These are phyloP conservation scores for Hypholoma fasciculare DNA, from an alignment of 768 basidiomycete genomes.

Conservation along the genomic window DNA sequence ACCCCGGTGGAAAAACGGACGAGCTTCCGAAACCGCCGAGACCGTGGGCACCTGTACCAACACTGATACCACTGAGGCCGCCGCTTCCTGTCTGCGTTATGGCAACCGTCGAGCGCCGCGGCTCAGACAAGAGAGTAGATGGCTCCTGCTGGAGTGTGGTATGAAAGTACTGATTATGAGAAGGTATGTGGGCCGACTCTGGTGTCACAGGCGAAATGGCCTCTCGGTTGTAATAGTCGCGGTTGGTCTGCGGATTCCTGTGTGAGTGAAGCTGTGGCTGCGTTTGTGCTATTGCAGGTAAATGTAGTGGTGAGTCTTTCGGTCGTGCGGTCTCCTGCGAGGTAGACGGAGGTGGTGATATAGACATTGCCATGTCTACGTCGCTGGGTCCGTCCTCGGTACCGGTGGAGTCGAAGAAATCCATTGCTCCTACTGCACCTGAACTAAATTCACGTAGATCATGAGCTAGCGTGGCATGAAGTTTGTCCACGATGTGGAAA, in stretches of 20 bases:
- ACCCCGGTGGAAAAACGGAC: conserved; percentile 1
- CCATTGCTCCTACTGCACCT: not conserved
- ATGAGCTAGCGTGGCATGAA: conserved; percentile 55
- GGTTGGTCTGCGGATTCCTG: not conserved
- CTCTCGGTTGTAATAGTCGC: not conserved
- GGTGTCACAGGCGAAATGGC: not conserved
- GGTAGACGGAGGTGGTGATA: not conserved
- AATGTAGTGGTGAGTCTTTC: not conserved
- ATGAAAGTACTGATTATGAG: conserved; percentile 1
- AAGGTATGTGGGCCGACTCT: not conserved
- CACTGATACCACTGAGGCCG: not conserved
- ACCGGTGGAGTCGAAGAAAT: conserved; percentile 17
- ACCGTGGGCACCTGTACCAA: too few species aligned
- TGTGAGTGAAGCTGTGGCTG: not conserved
- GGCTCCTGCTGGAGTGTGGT: not conserved
- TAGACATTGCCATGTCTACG: not conserved
- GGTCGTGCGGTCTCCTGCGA: not conserved
- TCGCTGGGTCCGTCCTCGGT: not conserved
- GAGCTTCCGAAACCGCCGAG: not conserved
- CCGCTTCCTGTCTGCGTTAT: not conserved
- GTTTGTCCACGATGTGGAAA: conserved; percentile 13
- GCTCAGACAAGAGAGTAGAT: not conserved
- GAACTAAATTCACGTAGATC: conserved; percentile 46
- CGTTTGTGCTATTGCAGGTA: not conserved
- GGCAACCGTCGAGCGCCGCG: not conserved